Evolutionary conservation across 179 eudicot species (phyloP).

Genomic region (Spinacia oleracea): DNA sequence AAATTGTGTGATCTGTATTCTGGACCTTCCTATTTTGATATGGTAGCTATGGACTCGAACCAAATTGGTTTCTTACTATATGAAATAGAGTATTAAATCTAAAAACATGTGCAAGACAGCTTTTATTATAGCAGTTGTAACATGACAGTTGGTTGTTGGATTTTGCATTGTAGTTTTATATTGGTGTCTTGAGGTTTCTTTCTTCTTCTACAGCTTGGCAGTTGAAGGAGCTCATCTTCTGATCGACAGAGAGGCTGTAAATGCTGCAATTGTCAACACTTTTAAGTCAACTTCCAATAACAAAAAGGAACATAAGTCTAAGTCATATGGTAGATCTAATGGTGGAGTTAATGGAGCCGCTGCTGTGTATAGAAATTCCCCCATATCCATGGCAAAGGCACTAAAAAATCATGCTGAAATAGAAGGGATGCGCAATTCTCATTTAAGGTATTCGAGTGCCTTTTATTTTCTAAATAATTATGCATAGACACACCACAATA

Average conservation of each 20-base stretch:
- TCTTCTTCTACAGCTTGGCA: conserved; percentile 64
- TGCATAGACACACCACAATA: not conserved
- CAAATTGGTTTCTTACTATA: not conserved
- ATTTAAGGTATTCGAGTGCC: conserved; percentile 60
- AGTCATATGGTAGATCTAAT: conserved; percentile 30
- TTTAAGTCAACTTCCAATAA: conserved; percentile 54
- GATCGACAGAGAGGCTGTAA: conserved; percentile 77
- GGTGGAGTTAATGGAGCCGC: conserved; percentile 56
- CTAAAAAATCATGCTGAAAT: conserved; percentile 85
- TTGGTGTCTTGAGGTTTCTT: not conserved
- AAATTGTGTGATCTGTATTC: not conserved
- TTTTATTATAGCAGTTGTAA: not conserved
- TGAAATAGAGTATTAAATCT: not conserved
- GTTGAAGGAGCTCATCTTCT: conserved; percentile 58
- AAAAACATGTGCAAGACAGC: conserved; percentile 3
- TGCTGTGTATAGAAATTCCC: conserved; percentile 59
- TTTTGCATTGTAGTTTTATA: not conserved
- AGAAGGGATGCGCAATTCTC: conserved; percentile 84
- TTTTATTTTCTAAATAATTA: not conserved
- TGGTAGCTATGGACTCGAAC: not conserved
- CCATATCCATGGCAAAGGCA: conserved; percentile 75
- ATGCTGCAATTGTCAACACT: conserved; percentile 82
- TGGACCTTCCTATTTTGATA: not conserved
- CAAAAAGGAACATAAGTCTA: conserved; percentile 35
- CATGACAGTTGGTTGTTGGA: not conserved